Evolutionary conservation across 176 grass and related monocot genomes (phyloP).

Genomic region (Zoysia pacifica): DNA sequence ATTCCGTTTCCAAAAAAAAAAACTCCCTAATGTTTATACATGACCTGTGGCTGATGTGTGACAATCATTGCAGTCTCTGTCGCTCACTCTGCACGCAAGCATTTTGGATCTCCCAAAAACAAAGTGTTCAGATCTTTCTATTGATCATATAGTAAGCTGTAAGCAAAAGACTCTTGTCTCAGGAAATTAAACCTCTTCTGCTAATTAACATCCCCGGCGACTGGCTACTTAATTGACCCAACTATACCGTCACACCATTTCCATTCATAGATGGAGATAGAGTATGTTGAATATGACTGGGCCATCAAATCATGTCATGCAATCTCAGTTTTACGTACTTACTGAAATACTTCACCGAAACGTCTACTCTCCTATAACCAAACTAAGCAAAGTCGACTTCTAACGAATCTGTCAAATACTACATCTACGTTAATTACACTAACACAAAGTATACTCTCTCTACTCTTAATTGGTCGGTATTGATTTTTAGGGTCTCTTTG

Average conservation of each 20-base stretch:
- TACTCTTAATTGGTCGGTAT: too few species aligned
- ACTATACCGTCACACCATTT: background rate
- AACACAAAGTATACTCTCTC: too few species aligned
- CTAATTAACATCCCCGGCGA: background rate
- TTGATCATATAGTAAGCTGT: background rate
- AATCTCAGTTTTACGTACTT: background rate
- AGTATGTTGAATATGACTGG: constrained; percentile 9
- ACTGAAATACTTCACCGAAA: background rate
- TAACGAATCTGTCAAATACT: constrained; percentile 5
- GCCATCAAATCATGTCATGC: background rate
- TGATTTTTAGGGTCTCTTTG: too few species aligned
- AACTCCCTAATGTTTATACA: constrained; percentile 25
- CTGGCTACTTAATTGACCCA: background rate
- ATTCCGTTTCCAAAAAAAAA: too few species aligned
- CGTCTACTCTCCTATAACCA: background rate
- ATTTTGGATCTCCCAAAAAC: constrained; percentile 39
- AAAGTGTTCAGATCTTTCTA: background rate
- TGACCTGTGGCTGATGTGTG: constrained; percentile 17
- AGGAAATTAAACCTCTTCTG: background rate
- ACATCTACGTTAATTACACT: too few species aligned
- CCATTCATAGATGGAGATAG: background rate
- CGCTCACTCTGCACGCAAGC: constrained; percentile 52
- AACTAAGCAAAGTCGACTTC: background rate
- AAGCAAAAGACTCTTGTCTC: background rate
- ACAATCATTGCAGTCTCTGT: constrained; percentile 42